Evolutionary conservation across 345 rosid genomes (phyloP), one percentile per base, ranked within the genome.

Genomic region (Moringa oleifera): DNA sequence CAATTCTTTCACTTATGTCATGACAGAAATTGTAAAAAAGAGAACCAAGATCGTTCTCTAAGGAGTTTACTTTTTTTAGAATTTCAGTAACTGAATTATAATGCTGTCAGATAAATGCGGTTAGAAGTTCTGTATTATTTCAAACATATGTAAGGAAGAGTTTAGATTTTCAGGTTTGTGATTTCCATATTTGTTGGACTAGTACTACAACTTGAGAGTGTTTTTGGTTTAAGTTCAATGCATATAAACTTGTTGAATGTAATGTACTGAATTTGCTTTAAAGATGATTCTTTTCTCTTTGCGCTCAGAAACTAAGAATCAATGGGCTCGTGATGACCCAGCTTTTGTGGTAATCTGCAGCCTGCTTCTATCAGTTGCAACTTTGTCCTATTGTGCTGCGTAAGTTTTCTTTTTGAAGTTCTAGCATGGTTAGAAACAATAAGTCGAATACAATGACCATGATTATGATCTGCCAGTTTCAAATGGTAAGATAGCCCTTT

Each of bases 301-400:
- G 21, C 60, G 72, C 55, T 65, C 91, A 95, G 99, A 95, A 89
- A 95, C 99, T 65, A 95, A 95, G 78, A 95, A 94, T 78, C 99
- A 95, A 73, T 95, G 99, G 99, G 99, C 99, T 61, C 97, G 99
- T 60, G 99, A 95, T 23, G 99, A 95, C 76, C 99, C 99, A 64
- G 99, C 99, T 41, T 95, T 95, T 85, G 77, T 89, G 72, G 99
- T 91, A 63, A 91, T 91, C 77, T 90, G 93, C 85, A 82, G 89
- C 75, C 77, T 95, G 60, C 90, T 91, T 79, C 77, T 95, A 75
- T 79, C 65, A 60, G 87, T 87, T 59, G 84, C 99, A 71, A 74
- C 96, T 53, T 61, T 87, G 68, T 95, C 99, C 49, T 95, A 88
- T 71, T 88, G 99, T 80, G 99, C 85, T 9, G 93, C 97, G 97